These are phyloP conservation scores for Hymenoscyphus repandus DNA, from an alignment of 2,329 filamentous ascomycete species.

Conservation along the genomic window DNA sequence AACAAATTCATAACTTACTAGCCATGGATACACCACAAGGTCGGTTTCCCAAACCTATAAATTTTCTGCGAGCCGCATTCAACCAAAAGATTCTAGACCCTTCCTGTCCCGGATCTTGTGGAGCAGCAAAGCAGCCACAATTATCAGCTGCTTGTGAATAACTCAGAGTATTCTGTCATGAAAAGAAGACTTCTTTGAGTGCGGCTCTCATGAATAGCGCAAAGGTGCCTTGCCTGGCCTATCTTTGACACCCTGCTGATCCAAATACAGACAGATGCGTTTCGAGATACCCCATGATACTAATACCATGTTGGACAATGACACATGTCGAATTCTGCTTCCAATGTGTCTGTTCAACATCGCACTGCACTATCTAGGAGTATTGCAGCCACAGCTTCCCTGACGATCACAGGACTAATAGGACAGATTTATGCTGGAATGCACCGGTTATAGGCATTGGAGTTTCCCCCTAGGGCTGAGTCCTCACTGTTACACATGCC, in stretches of 20 bases:
- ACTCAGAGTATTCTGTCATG: no score
- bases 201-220: background rate
- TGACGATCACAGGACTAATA: background rate
- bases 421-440: background rate
- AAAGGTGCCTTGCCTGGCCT: background rate
- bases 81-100: no score
- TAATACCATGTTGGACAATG: background rate
- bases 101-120: no score
- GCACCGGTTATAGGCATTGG: background rate
- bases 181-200: no score
- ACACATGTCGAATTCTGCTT: background rate
- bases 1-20: no score
- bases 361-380: background rate
- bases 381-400: background rate
- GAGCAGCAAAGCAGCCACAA: no score
- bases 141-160: no score
- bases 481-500: background rate
- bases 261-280: no score
- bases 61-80: no score
- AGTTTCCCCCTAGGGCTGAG: background rate
- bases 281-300: no score
- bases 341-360: background rate
- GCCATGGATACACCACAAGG: no score
- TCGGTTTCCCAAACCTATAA: no score
- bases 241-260: background rate